Evolutionary conservation across 2,329 filamentous ascomycete species (phyloP), one percentile per base, ranked within the genome.

Genomic region (Fonsecaea pugnacius): DNA sequence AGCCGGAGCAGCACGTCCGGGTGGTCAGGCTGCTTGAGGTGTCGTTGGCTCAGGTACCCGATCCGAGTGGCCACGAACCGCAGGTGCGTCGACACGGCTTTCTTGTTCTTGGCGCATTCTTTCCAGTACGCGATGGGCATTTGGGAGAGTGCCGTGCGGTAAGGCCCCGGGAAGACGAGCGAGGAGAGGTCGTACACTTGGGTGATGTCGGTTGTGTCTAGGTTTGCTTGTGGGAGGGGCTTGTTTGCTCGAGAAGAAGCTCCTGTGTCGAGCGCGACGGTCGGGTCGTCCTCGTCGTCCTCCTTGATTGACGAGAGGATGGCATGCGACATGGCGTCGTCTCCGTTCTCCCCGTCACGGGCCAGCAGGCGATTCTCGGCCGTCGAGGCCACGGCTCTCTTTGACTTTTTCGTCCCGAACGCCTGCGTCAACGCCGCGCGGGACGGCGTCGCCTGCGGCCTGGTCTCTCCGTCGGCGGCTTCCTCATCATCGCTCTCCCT

Each of bases 401-500:
- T 78, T 32, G 81, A 78, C 71, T 81, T 79, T 71, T 82, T 82
- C 46, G 80, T 82, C 62, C 80, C 80, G 69, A 83, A 83, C 30
- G 79, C 77, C 70, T 80, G 76, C 61, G 79, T 81, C n/a, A 83
- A 75, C 33, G 77, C 78, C 38, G 74, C 63, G 27, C 72, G 70
- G 30, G 71, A 67, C 30, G 69, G 67, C 12, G 67, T 60, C 16
- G 63, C n/a, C 3, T 58, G 72, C 1, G 54, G 67, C 30, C 74
- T 73, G 21, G 52, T 63, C 9, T 64, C 63, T 48, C 69, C 64
- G 12, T 70, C 67, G 7, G 66, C 69, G 12, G n/a, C n/a, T n/a
- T 70, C 68, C 16, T 71, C 69, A 18, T 73, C 52, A 5, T 57
- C 43, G 9, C 58, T 65, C 38, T 56, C 59, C 30, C 27, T 69